Percentiles rank a stretch among this genome's conserved stretches.
Evolutionary conservation across 768 basidiomycete genomes (phyloP).

Genomic region (Suillus alpinus): DNA sequence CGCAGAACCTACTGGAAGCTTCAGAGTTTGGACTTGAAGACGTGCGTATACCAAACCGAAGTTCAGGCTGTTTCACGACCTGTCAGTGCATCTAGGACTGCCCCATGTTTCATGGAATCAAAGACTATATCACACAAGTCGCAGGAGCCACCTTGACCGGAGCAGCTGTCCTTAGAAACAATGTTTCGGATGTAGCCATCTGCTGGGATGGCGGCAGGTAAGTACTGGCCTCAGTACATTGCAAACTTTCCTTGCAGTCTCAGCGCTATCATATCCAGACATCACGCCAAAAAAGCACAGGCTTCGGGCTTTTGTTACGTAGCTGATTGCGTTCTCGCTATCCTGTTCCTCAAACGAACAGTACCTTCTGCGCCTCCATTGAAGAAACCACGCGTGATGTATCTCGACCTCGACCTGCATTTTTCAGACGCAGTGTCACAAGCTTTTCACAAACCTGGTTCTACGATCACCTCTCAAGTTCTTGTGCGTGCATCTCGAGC

Average conservation of each 20-base stretch:
- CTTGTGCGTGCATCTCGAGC: conserved; percentile 33
- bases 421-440: conserved; percentile 87
- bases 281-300: conserved; percentile 75
- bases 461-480: conserved; percentile 40
- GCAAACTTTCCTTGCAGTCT: background rate
- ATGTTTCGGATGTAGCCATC: conserved; percentile 59
- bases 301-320: conserved; percentile 96
- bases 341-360: conserved; percentile 62
- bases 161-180: conserved; percentile 52
- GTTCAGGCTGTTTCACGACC: background rate
- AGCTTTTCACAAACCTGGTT: conserved; percentile 54
- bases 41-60: conserved; percentile 31
- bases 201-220: conserved; percentile 90
- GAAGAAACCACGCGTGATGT: conserved; percentile 68
- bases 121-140: conserved; percentile 65
- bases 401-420: conserved; percentile 91
- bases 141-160: conserved; percentile 81
- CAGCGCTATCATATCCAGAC: conserved; percentile 40
- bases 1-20: conserved; percentile 16
- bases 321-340: conserved; percentile 81
- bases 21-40: conserved; percentile 60
- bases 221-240: conserved; percentile 20
- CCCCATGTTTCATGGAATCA: conserved; percentile 67
- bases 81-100: conserved; percentile 59
- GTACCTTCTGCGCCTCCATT: conserved; percentile 15